Evolutionary conservation across 768 basidiomycete genomes (phyloP).

Genomic region (Naganishia antarctica): DNA sequence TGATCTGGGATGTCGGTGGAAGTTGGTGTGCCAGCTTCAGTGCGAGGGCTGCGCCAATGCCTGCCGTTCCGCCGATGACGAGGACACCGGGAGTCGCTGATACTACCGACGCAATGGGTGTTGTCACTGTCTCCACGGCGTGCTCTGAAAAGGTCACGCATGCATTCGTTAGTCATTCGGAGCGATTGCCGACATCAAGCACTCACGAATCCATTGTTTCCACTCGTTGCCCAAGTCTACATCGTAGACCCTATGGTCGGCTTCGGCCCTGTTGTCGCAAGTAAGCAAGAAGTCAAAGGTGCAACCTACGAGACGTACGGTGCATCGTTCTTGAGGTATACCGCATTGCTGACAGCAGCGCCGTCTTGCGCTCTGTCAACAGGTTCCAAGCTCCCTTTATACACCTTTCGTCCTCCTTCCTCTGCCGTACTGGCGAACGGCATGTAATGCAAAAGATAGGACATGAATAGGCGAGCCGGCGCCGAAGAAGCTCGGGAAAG

Average conservation of each 20-base stretch:
- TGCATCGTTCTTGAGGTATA: slow-evolving; percentile 20
- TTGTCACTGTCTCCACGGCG: not conserved
- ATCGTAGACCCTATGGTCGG: not conserved
- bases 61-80: slow-evolving; percentile 21
- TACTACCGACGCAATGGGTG: not conserved
- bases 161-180: no score
- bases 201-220: slow-evolving; percentile 15
- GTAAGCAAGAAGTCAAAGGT: not conserved
- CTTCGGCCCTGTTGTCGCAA: not conserved
- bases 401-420: slow-evolving; percentile 22
- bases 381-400: slow-evolving; percentile 4
- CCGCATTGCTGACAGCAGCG: not conserved
- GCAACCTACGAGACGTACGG: not conserved
- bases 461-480: slow-evolving; percentile 19
- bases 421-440: slow-evolving; percentile 26
- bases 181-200: not conserved
- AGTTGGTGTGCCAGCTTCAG: not conserved
- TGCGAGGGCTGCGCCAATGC: slow-evolving; percentile 22
- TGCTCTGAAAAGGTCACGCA: not conserved
- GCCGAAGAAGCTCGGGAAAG: slow-evolving; percentile 22
- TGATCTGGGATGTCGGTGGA: slow-evolving; percentile 19
- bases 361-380: not conserved
- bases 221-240: not conserved
- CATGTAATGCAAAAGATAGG: slow-evolving; percentile 18
- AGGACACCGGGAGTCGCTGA: not conserved